These are phyloP conservation scores for Colletotrichum australisinense DNA, from an alignment of 2,329 filamentous ascomycete genomes.

Conservation along the genomic window DNA sequence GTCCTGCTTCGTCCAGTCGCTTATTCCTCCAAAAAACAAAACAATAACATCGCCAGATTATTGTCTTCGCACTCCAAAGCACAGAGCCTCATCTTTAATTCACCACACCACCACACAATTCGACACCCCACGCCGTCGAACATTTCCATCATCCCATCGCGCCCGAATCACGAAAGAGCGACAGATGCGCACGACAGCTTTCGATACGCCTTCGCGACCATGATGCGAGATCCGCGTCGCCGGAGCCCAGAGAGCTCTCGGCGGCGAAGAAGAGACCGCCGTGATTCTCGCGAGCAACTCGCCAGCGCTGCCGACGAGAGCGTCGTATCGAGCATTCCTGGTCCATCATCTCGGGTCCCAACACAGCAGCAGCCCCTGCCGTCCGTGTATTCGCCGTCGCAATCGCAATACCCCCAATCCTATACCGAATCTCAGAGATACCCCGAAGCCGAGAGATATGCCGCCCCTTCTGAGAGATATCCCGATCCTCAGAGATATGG, in stretches of 20 bases:
- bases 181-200: slow-evolving; percentile 32
- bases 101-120: background rate
- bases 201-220: slow-evolving; percentile 46
- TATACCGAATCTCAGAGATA: slow-evolving; percentile 36
- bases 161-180: background rate
- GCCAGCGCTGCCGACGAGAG: slow-evolving; percentile 5
- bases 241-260: slow-evolving; percentile 67
- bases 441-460: slow-evolving; percentile 21
- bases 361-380: slow-evolving; percentile 15
- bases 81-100: slow-evolving; percentile 21
- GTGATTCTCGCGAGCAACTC: slow-evolving; percentile 33
- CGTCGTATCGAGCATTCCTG: slow-evolving; percentile 22
- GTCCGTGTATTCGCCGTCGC: slow-evolving; percentile 36
- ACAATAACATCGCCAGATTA: slow-evolving; percentile 36
- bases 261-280: slow-evolving; percentile 52
- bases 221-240: slow-evolving; percentile 67
- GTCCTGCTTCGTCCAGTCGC: slow-evolving; percentile 26
- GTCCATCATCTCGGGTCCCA: slow-evolving; percentile 6
- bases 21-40: slow-evolving; percentile 34
- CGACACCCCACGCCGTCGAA: slow-evolving; percentile 2
- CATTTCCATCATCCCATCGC: background rate
- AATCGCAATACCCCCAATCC: slow-evolving; percentile 40
- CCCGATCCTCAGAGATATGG: slow-evolving; percentile 23
- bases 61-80: slow-evolving; percentile 1
- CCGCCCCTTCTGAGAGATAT: slow-evolving; percentile 22